Evolutionary conservation across 768 basidiomycete species (phyloP).

Genomic region (Hypholoma fasciculare): DNA sequence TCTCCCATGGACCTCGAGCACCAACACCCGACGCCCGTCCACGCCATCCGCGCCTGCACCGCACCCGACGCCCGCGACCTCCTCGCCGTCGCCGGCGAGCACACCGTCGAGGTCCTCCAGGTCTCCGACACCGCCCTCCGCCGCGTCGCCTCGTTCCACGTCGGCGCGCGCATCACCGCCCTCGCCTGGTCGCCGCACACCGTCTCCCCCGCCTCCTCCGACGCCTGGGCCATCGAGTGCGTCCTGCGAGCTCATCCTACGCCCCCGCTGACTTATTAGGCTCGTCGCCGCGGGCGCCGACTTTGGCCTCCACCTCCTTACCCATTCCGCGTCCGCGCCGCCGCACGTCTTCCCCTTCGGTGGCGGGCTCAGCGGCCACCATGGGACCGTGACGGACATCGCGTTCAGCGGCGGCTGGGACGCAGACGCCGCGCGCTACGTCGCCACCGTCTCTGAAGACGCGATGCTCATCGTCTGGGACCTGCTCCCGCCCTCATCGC

Average conservation of each 20-base stretch:
- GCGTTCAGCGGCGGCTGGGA: constrained; percentile 76
- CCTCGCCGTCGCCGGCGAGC: constrained; percentile 71
- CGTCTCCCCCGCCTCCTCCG: constrained; percentile 62
- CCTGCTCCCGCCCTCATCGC: constrained; percentile 52
- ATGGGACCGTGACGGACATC: constrained; percentile 77
- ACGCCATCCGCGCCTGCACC: constrained; percentile 62
- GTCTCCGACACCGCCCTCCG: constrained; percentile 49
- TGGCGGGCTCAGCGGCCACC: constrained; percentile 80
- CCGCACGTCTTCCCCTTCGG: constrained; percentile 72
- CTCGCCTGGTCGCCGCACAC: constrained; percentile 77
- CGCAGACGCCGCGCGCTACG: constrained; percentile 67
- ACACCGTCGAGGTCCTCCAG: constrained; percentile 68
- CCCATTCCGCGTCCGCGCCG: constrained; percentile 45
- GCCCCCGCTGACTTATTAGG: constrained; percentile 35
- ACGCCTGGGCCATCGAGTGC: constrained; percentile 75
- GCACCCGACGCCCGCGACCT: constrained; percentile 67
- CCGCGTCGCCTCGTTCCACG: constrained; percentile 68
- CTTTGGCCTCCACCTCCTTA: constrained; percentile 70
- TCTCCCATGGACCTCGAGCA: constrained; percentile 57
- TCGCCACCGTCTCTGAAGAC: constrained; percentile 84
- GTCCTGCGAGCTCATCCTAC: constrained; percentile 22
- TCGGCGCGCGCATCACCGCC: constrained; percentile 70
- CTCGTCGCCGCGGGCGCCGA: constrained; percentile 68
- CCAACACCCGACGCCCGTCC: constrained; percentile 59
- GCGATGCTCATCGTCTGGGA: constrained; percentile 89